Evolutionary conservation across 2,329 filamentous ascomycete genomes (phyloP), one percentile per base, ranked within the genome.

Genomic region (Fusarium annulatum): DNA sequence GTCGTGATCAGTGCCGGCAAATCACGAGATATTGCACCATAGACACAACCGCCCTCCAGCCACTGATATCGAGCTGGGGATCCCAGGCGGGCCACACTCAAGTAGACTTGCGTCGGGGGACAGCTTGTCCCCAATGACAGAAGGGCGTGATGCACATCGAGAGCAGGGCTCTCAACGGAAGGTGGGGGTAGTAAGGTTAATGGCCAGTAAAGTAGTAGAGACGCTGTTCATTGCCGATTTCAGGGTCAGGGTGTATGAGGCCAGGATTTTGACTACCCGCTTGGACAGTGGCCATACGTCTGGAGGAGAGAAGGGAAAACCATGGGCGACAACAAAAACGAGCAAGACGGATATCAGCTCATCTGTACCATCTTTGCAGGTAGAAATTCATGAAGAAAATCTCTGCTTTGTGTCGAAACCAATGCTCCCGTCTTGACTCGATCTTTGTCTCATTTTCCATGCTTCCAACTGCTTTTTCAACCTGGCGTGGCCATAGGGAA

Each of bases 1-100:
- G 76, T 78, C 76, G 76, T 78, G 76, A 78, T 78, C 71, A 68
- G 67, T 68, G 56, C 58, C 67, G 70, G 75, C 67, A 84, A 82
- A 85, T 90, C 88, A 89, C 88, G 88, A 84, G 88, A 81, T 87
- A 90, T 90, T 86, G 87, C 88, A 87, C 85, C 87, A 90, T 90
- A 84, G 81, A 76, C 79, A 76, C 80, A 80, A 85, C 85, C 86
- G 5, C 84, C 83, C 83, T 67, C 62, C 67, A 70, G 70, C 73
- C 74, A 79, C 67, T 79, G 72, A 75, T 65, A 77, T 68, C 72
- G 64, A 71, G 67, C 60, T 66, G 67, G 55, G 56, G 56, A 63
- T 63, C 68, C 65, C 42, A 49, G 52, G 59, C 66, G 67, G 68
- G 72, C 74, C 77, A 77, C 74, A 70, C 77, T 69, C 36, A 57